Percentiles rank a stretch among this genome's conserved stretches.
Conservation (phyloP, 306 rosid species). For the Trifolium repens region DNA sequence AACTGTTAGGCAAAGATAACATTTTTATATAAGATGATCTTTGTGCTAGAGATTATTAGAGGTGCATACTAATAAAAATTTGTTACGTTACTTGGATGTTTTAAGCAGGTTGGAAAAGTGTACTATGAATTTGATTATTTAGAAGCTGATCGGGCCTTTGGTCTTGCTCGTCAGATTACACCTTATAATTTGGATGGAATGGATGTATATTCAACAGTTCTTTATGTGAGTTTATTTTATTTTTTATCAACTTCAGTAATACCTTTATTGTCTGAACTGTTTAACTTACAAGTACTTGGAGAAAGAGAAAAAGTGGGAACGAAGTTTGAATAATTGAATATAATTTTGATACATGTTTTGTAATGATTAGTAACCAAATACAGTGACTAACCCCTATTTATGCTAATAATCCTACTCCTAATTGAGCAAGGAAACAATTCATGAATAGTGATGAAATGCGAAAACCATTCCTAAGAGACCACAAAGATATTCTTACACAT, state of each 20-base stretch:
- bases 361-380: constrained; percentile 7
- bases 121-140: constrained; percentile 85
- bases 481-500: constrained; percentile 1
- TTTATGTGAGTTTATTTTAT: constrained; percentile 74
- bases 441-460: constrained; percentile 8
- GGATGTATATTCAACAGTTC: constrained; percentile 96
- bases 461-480: constrained; percentile 14
- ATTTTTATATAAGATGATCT: constrained; percentile 1
- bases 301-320: constrained; percentile 1
- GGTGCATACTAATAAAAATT: constrained; percentile 33
- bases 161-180: constrained; percentile 76
- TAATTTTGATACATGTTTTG: constrained; percentile 7
- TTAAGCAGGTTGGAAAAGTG: constrained; percentile 87
- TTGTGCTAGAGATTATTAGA: constrained; percentile 2
- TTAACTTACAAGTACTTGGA: constrained; percentile 11
- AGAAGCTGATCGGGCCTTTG: constrained; percentile 89
- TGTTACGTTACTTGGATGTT: constrained; percentile 31
- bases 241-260: constrained; percentile 25
- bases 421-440: constrained; percentile 11
- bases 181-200: constrained; percentile 96
- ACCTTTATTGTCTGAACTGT: constrained; percentile 22
- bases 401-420: constrained; percentile 14
- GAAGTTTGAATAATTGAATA: not conserved
- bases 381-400: constrained; percentile 2
- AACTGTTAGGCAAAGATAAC: not conserved